Evolutionary conservation across 139 green algal species (phyloP).

Genomic region (Micractinium sp.): DNA sequence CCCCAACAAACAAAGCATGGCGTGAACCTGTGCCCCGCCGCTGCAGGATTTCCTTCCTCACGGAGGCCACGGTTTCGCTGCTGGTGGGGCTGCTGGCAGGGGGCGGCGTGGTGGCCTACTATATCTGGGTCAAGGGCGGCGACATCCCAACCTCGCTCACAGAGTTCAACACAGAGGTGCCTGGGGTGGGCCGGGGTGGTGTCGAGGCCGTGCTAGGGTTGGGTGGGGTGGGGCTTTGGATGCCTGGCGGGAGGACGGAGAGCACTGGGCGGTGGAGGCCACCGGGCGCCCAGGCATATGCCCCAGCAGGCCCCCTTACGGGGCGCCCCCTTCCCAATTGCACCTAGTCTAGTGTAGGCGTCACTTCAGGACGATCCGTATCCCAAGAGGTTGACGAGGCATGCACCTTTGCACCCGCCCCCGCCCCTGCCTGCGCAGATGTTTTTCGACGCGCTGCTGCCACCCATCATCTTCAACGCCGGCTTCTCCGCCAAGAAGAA

Average conservation of each 20-base stretch:
- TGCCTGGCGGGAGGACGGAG: background rate
- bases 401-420: too few species aligned
- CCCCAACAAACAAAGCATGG: background rate
- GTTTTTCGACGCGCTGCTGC: conserved; percentile 69
- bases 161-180: conserved; percentile 40
- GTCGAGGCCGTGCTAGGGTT: background rate
- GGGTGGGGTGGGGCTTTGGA: background rate
- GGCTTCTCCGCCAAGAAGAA: conserved; percentile 86
- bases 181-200: too few species aligned
- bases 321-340: too few species aligned
- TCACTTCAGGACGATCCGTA: too few species aligned
- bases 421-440: background rate
- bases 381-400: too few species aligned
- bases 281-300: too few species aligned
- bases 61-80: conserved; percentile 51
- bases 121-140: conserved; percentile 55
- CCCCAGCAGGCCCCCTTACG: too few species aligned
- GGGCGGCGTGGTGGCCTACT: conserved; percentile 43
- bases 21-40: background rate
- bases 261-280: too few species aligned
- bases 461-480: conserved; percentile 87
- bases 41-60: conserved; percentile 27
- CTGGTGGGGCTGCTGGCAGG: conserved; percentile 46
- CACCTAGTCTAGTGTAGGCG: too few species aligned
- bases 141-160: conserved; percentile 56